A percentile compares a stretch with the other conserved stretches of the same genome.
phyloP scores from a whole-genome alignment of 768 basidiomycete species.

The Tephrocybe sp. region DNA sequence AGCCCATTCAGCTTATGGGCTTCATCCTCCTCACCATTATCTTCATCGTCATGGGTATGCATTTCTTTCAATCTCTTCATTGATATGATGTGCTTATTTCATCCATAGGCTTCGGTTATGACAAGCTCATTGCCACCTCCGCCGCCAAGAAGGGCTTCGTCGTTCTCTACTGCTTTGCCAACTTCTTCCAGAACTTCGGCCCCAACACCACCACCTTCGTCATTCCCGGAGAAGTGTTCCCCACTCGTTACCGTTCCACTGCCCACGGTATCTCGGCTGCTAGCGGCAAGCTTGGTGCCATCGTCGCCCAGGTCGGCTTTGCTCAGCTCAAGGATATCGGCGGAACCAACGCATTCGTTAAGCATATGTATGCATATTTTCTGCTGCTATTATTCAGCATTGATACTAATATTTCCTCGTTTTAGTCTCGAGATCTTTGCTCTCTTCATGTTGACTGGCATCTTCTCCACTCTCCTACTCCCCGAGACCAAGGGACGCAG shows the following conservation, averaged over 20 bases:
- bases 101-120: slow-evolving; percentile 61
- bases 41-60: slow-evolving; percentile 68
- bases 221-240: slow-evolving; percentile 81
- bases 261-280: slow-evolving; percentile 85
- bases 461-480: slow-evolving; percentile 76
- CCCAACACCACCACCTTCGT: slow-evolving; percentile 81
- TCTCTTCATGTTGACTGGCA: slow-evolving; percentile 82
- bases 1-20: slow-evolving; percentile 79
- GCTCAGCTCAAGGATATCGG: slow-evolving; percentile 65
- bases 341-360: slow-evolving; percentile 56
- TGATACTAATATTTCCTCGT: slow-evolving; percentile 3
- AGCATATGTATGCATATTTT: slow-evolving; percentile 66
- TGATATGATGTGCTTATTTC: slow-evolving; percentile 1
- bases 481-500: slow-evolving; percentile 72
- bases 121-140: slow-evolving; percentile 46
- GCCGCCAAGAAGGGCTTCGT: slow-evolving; percentile 59
- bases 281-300: slow-evolving; percentile 79
- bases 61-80: background rate
- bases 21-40: slow-evolving; percentile 64
- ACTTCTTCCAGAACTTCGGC: slow-evolving; percentile 90
- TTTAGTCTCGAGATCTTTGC: slow-evolving; percentile 80
- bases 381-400: background rate
- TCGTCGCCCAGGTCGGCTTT: slow-evolving; percentile 79
- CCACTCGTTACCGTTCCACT: slow-evolving; percentile 85
- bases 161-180: slow-evolving; percentile 82